A percentile compares a stretch with the other conserved stretches of the same genome.
phyloP scores from a whole-genome alignment of 2,329 filamentous ascomycete genomes.

The Amphichorda felina region DNA sequence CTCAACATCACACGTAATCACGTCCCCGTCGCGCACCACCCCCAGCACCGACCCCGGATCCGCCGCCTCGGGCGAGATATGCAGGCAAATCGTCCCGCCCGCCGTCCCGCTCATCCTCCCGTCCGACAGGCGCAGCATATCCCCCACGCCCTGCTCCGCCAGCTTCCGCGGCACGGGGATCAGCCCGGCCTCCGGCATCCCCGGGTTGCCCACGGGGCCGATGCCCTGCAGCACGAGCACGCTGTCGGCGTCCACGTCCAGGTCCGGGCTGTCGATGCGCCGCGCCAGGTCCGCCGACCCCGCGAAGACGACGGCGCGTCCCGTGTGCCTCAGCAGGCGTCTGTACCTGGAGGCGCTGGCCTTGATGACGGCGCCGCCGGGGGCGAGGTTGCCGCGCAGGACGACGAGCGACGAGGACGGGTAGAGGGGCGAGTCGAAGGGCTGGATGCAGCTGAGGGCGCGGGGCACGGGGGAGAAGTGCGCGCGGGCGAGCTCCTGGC shows the following conservation, averaged over 20 bases:
- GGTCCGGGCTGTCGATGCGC: constrained; percentile 41
- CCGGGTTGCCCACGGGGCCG: constrained; percentile 79
- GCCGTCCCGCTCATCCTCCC: constrained; percentile 78
- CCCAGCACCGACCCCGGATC: constrained; percentile 66
- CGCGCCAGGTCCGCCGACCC: constrained; percentile 65
- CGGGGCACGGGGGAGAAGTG: constrained; percentile 42
- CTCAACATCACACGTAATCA: constrained; percentile 66
- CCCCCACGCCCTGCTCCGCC: constrained; percentile 60
- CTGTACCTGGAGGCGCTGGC: constrained; percentile 79
- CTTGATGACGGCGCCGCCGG: constrained; percentile 76
- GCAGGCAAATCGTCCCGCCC: constrained; percentile 82
- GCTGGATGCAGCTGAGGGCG: constrained; percentile 44
- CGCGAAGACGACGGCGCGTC: constrained; percentile 50
- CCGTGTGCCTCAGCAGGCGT: constrained; percentile 31
- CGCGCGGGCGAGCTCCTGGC: constrained; percentile 62
- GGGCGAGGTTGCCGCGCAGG: constrained; percentile 71
- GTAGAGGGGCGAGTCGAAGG: constrained; percentile 55
- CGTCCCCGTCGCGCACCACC: constrained; percentile 62
- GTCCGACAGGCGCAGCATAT: constrained; percentile 78
- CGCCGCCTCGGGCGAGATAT: constrained; percentile 77
- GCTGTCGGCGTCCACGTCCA: constrained; percentile 47
- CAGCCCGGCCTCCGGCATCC: constrained; percentile 77
- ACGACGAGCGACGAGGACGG: constrained; percentile 70
- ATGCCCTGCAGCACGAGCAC: constrained; percentile 82
- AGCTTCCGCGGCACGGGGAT: constrained; percentile 61